Evolutionary conservation across 1,284 basidiomycete species (phyloP), one percentile per base, ranked within the genome.

Genomic region (Austropuccinia psidii): DNA sequence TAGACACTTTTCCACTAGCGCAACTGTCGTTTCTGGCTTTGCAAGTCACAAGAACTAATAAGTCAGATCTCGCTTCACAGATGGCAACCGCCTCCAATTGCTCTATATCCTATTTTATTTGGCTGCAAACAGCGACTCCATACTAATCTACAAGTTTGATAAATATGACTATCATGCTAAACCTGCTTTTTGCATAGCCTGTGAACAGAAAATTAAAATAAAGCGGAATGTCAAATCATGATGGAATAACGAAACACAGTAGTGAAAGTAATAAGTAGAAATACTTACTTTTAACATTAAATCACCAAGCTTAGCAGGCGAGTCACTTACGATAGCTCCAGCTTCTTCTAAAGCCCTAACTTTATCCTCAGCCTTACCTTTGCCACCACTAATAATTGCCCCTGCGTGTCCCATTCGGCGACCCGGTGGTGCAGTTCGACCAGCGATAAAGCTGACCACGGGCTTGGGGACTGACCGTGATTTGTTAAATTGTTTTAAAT

Each of bases 341-440:
- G 96, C 96, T 79, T 86, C 88, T 81, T 93, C 87, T 52, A 99
- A 85, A n/a, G 96, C 95, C 75, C 86, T 87, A 69, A 98, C 93
- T 84, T 99, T 99, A 84, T 97, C 95, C 47, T 86, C 87, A 4
- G 96, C 96, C 76, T 92, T 92, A 76, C 91, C 95, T 84, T 98
- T 98, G 67, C 96, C 96, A 77, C 96, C 96, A 74, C 90, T 88
- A 78, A 98, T 98, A 82, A 98, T 98, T 74, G 95, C 96, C 78
- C 96, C 94, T 58, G 94, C 94, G 81, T 98, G 94, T 68, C 96
- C 96, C 96, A 98, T 99, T 78, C 95, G 88, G 78, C 96, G 86
- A 66, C 96, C 96, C 52, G 96, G 96, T 73, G 96, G 96, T 52
- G 96, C 96, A 68, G 96, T 98, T 24, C 82, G 79, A 41, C 93